Evolutionary conservation across 1,284 basidiomycete genomes (phyloP), one percentile per base, ranked within the genome.

Genomic region (Cutaneotrichosporon sp.): DNA sequence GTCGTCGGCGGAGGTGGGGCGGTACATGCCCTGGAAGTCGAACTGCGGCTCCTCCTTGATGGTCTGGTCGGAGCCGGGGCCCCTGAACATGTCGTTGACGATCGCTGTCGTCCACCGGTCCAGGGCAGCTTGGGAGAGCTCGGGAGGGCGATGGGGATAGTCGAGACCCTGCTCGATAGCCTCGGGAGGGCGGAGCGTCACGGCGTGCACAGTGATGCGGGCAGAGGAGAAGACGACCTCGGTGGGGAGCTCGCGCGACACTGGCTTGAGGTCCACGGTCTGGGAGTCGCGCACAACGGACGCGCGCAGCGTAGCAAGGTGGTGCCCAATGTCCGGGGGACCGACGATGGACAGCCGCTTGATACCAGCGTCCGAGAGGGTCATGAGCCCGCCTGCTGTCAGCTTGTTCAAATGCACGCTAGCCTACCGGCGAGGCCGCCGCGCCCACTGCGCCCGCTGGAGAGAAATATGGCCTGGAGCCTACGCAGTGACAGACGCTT

Each of bases 331-430:
- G 25, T 90, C 90, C 8, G 83, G 83, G 1, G 92, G 92, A 6
- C 92, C 93, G 34, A 86, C 80, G 22, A 95, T 72, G 29, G 85
- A 79, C 36, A 95, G 60, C 45, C 83, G 80, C 27, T 80, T 77
- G 42, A 87, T 84, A 1, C 84, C 84, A 1, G 85, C 84, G 77
- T 95, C 92, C 6, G 90, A 89, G 63, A 90, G 82, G 1, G 87
- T 87, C 92, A 95, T 93, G 47, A 93, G 72, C 18, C 92, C 76
- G 2, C 92, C 92, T 89, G 69, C 33, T 62, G 56, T 59, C 65
- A 71, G 60, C 60, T 50, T 3, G 11, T 4, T n/a, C 9, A 10
- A 8, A 9, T 5, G n/a, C 5, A 31, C 3, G 4, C 1, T 20
- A 22, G 63, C 83, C 63, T 71, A 90, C 92, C 90, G 64, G 89